phyloP scores from a whole-genome alignment of 192 early-diverging fungal species.

The Backusella westeae region DNA sequence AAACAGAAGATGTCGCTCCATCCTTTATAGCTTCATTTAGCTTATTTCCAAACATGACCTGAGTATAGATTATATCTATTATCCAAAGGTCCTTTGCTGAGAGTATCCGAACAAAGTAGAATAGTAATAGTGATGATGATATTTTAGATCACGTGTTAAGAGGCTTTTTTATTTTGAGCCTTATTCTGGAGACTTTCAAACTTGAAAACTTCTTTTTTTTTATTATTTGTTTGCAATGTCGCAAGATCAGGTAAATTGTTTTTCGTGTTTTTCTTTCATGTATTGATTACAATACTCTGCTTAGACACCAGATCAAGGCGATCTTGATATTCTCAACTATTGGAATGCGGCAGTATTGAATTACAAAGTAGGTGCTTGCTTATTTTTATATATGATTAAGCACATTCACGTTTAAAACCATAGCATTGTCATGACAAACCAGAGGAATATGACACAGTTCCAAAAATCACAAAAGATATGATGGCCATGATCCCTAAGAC shows the following conservation, averaged over 20 bases:
- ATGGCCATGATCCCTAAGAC: background rate
- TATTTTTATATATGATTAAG: no score
- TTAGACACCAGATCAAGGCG: background rate
- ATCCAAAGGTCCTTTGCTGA: no score
- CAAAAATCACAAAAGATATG: background rate
- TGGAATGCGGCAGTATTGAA: background rate
- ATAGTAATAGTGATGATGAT: no score
- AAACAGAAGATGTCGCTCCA: background rate
- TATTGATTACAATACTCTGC: background rate
- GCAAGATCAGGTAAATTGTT: background rate
- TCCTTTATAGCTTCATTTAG: no score
- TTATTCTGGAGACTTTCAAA: background rate
- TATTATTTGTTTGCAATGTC: background rate
- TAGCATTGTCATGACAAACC: background rate
- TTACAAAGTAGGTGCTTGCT: slow-evolving; percentile 6
- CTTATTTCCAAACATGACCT: no score
- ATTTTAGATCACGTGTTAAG: background rate
- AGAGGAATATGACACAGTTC: slow-evolving; percentile 2
- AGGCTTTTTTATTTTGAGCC: no score
- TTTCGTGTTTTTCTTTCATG: background rate
- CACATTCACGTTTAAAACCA: background rate
- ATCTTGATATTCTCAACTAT: slow-evolving; percentile 14
- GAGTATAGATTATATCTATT: no score
- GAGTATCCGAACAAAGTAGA: no score
- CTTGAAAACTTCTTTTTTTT: background rate